Base-by-base conservation (phyloP, 2,329 filamentous ascomycete species). In the Proliferodiscus dingleyae region DNA sequence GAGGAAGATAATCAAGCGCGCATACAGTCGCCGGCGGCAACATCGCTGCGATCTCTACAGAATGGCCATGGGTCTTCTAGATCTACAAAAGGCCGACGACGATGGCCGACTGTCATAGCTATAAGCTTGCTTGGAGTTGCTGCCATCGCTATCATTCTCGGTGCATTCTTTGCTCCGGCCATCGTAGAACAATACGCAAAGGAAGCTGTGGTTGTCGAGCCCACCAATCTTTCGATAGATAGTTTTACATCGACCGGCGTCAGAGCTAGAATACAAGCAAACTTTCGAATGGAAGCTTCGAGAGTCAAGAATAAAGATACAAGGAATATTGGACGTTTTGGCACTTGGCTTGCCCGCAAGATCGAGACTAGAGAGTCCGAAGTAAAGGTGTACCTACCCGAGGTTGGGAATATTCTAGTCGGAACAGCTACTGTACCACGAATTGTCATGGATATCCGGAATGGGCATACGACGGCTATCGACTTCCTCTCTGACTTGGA, bases 171-270 rank as follows among this genome's bases (percentile, higher is more conserved):
- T 43, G 79, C 85, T 0, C 90, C 91, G 2, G 81, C 85, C 13
- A 80, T 84, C 6, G 80, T 95, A 9, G 81, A 95, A 66, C 78
- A 88, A 62, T 98, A 98, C 66, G 87, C 86, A 39, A 85, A 91
- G 66, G 75, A 90, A 64, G 88, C 90, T 3, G 75, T 84, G 19
- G 81, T 91, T 15, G 78, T 98, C 54, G 81, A 90, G 61, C 88
- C 93, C 2, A 89, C 85, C 5, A 86, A 83, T 55, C 68, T 98
- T 16, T 89, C 89, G 2, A 81, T 98, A 49, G 86, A 93, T 59
- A 88, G 85, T 2, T 85, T 96, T 54, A 96, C 89, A 0, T 62
- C 80, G 6, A 75, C 83, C 47, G 91, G 93, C 10, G 78, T 96
- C 7, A 80, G 77, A 50, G 85, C 88, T 24, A 82, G 89, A 52